Base-by-base conservation (phyloP, 345 rosid species). In the Pugionium cornutum region DNA sequence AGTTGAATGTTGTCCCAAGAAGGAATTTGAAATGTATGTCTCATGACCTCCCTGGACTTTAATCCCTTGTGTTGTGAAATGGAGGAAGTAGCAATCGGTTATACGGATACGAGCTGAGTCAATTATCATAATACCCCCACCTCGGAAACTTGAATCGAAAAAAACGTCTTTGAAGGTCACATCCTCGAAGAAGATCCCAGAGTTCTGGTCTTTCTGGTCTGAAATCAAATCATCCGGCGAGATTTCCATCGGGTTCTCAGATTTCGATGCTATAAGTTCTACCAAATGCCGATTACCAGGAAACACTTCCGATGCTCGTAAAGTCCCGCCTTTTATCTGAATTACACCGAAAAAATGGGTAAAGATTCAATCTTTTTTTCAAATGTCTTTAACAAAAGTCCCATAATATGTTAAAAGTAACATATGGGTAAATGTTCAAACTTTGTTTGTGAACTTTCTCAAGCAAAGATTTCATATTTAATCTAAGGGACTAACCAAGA, bases 311-410 rank as follows among this genome's bases (percentile, higher is more conserved):
- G 94, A 80, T 29, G 94, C 97, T 1, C 88, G 77, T 43, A 87
- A 55, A 1, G 83, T 83, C 49, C 95, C 95, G n/a, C 87, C 85
- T 76, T 82, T 75, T 4, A 89, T 75, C 94, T 89, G 34, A 58
- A 48, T 48, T 5, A 52, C 33, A 7, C 28, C 42, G 6, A 29
- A 46, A 28, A 41, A 18, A 18, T 9, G 1, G 2, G 27, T 29
- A 36, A 59, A 53, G 33, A 40, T 41, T 11, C 29, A 18, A 31
- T 30, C 6, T 37, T 45, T 11, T 6, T 37, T 37, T 5, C 8
- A 37, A 4, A 1, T 4, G 4, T 37, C 18, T 4, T 37, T 4
- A 37, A 7, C 28, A 43, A 35, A 29, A 18, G 18, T 18, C 18
- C 18, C 0, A 37, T 18, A 18, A 18, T 18, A 18, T 18, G 18